Percentiles rank a stretch among this genome's conserved stretches.
Conservation (phyloP, 371 early-diverging fungal species). For the Lichtheimia ornata region DNA sequence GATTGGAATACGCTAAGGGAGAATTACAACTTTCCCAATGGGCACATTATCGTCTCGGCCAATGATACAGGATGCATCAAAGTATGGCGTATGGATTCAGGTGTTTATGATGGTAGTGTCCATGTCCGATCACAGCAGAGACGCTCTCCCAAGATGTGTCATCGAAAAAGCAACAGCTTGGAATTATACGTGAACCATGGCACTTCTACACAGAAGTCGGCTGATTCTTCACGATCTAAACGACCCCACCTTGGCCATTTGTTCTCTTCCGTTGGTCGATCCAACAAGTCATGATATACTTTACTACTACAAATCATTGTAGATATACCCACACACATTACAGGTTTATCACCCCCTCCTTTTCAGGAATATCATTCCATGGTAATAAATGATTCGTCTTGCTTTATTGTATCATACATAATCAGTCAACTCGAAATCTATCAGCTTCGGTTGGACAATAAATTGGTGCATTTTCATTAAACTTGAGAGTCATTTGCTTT, state of each 20-base stretch:
- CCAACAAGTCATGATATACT: not conserved
- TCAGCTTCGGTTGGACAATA: constrained; percentile 44
- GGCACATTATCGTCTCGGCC: constrained; percentile 66
- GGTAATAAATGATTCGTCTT: not conserved
- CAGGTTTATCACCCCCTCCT: not conserved
- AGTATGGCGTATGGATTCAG: constrained; percentile 67
- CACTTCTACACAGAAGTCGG: not conserved
- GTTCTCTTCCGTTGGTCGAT: constrained; percentile 7
- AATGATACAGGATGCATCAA: constrained; percentile 64
- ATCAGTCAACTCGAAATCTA: constrained; percentile 21
- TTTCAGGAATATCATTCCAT: not conserved
- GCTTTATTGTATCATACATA: not conserved
- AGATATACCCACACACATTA: not conserved
- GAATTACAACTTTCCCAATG: constrained; percentile 41
- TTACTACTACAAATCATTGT: too few relatives aligned
- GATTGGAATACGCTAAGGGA: constrained; percentile 10
- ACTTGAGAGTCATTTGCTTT: constrained; percentile 23
- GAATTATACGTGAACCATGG: constrained; percentile 1
- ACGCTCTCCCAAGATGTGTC: not conserved
- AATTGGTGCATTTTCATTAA: constrained; percentile 20
- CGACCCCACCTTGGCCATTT: constrained; percentile 6
- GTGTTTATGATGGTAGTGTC: constrained; percentile 13
- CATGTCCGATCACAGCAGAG: not conserved
- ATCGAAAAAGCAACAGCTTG: constrained; percentile 13
- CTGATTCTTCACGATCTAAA: constrained; percentile 5